Percentiles rank a stretch among this genome's conserved stretches.
Evolutionary conservation across 352 stramenopile species (phyloP).

Genomic region (Globisporangium mamillatum): DNA sequence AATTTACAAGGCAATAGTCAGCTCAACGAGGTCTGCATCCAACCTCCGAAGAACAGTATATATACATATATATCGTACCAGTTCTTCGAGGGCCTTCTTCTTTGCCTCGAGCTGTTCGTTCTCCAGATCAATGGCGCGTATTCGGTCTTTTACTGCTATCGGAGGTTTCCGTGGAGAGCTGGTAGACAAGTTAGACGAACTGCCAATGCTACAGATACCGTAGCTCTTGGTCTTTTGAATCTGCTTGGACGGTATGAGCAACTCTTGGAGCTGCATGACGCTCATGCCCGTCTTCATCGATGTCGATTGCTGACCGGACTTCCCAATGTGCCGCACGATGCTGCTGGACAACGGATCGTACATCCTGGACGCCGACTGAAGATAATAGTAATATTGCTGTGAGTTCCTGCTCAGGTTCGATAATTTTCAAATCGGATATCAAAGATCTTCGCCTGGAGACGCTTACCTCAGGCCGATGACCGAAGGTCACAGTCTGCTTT

Average conservation of each 20-base stretch:
- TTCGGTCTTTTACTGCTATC: slow-evolving; percentile 6
- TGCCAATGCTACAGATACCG: background rate
- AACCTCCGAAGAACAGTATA: background rate
- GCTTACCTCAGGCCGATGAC: slow-evolving; percentile 46
- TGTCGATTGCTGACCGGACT: slow-evolving; percentile 18
- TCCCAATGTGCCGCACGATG: slow-evolving; percentile 22
- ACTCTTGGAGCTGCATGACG: slow-evolving; percentile 53
- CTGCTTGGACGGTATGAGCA: slow-evolving; percentile 40
- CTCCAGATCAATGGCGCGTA: slow-evolving; percentile 14
- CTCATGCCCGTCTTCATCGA: slow-evolving; percentile 62
- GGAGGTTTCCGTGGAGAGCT: slow-evolving; percentile 5
- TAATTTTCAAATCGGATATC: background rate
- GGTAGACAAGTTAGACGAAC: background rate
- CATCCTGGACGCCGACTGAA: slow-evolving; percentile 64
- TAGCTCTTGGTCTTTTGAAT: slow-evolving; percentile 15
- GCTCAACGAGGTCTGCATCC: background rate
- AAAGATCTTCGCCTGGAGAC: background rate
- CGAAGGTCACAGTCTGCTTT: slow-evolving; percentile 59
- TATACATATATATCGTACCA: background rate
- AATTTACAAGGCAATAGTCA: background rate
- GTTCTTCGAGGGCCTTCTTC: background rate
- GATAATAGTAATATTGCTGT: background rate
- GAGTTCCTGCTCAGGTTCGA: background rate
- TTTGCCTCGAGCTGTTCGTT: slow-evolving; percentile 15
- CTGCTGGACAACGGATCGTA: slow-evolving; percentile 59